Evolutionary conservation across 495 filamentous ascomycete genomes (phyloP).

Genomic region (Saxophila tyrrhenica): DNA sequence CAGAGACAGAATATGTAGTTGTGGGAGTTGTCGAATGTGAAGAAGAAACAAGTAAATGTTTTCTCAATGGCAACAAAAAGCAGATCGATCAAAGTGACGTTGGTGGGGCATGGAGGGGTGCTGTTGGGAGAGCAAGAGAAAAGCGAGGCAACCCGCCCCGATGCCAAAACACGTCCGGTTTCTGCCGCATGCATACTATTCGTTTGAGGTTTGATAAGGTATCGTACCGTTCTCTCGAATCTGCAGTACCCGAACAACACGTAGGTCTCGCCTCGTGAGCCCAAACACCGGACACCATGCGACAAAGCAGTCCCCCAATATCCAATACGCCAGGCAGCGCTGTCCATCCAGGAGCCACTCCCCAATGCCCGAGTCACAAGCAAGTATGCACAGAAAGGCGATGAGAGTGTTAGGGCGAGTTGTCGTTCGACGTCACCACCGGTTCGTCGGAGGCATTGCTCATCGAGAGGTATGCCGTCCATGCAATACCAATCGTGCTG

Average conservation of each 20-base stretch:
- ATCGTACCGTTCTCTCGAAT: neutral
- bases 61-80: neutral
- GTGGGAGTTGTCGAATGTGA: neutral
- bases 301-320: neutral
- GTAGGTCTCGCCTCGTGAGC: neutral
- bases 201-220: too few relatives aligned
- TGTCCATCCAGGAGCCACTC: neutral
- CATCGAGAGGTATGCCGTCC: constrained; percentile 96
- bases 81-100: neutral
- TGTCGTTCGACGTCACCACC: neutral
- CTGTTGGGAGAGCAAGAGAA: neutral
- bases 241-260: neutral
- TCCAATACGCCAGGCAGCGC: neutral
- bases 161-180: too few relatives aligned
- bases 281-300: neutral
- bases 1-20: too few relatives aligned
- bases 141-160: too few relatives aligned
- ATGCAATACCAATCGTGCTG: constrained; percentile 90
- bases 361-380: neutral
- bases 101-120: neutral
- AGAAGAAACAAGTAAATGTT: too few relatives aligned
- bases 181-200: too few relatives aligned
- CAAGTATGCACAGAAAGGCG: neutral
- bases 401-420: neutral
- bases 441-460: constrained; percentile 76